phyloP scores from a whole-genome alignment of 306 rosid genomes.

The Luffa aegyptiaca region DNA sequence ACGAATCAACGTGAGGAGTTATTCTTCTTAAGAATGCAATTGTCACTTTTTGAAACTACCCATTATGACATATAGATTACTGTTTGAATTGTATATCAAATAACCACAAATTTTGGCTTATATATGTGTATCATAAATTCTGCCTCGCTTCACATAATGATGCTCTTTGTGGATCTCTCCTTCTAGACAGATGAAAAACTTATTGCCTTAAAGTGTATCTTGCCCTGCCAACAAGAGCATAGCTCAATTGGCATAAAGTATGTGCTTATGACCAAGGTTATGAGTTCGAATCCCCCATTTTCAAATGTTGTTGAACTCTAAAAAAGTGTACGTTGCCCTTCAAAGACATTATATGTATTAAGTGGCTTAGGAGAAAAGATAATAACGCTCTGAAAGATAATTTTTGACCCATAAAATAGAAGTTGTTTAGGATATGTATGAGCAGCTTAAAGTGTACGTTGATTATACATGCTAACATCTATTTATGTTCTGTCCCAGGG shows the following conservation, averaged over 20 bases:
- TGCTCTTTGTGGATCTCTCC: background rate
- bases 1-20: background rate
- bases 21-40: background rate
- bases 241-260: no score
- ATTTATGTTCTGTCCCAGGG: slow-evolving; percentile 38
- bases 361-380: background rate
- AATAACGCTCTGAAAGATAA: background rate
- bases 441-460: slow-evolving; percentile 1
- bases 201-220: background rate
- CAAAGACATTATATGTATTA: background rate
- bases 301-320: no score
- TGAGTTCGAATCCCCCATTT: no score
- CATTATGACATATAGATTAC: background rate
- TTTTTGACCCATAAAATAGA: background rate
- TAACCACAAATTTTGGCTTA: background rate
- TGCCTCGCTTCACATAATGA: background rate
- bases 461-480: slow-evolving; percentile 9
- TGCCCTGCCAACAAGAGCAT: background rate
- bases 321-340: background rate
- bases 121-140: background rate
- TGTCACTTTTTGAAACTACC: background rate
- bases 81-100: background rate
- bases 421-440: background rate
- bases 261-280: no score
- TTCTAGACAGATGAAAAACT: background rate